Evolutionary conservation across 352 stramenopile species (phyloP).

Genomic region (Globisporangium viniferum): DNA sequence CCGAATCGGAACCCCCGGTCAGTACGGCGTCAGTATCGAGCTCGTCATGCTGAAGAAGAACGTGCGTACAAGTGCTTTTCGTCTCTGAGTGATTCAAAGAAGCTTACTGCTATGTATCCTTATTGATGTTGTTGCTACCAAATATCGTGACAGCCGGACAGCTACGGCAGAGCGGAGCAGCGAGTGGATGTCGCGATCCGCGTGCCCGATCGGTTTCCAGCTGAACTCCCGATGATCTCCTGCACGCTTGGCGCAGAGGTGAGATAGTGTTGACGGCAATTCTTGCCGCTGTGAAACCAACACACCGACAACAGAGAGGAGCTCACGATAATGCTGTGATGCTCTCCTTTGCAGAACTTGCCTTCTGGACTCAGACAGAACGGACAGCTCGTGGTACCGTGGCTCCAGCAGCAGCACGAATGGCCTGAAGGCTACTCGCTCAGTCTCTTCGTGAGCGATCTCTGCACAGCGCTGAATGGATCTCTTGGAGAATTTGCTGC

Average conservation of each 20-base stretch:
- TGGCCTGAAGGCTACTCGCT: slow-evolving; percentile 61
- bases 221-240: slow-evolving; percentile 35
- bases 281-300: background rate
- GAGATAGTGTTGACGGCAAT: background rate
- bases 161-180: slow-evolving; percentile 26
- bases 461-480: slow-evolving; percentile 35
- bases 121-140: no score
- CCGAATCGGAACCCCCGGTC: slow-evolving; percentile 24
- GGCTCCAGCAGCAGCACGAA: slow-evolving; percentile 34
- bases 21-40: slow-evolving; percentile 30
- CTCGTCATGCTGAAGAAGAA: slow-evolving; percentile 39
- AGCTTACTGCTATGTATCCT: background rate
- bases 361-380: slow-evolving; percentile 32
- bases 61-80: slow-evolving; percentile 11
- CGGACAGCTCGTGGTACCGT: slow-evolving; percentile 42
- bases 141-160: slow-evolving; percentile 27
- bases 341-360: slow-evolving; percentile 31
- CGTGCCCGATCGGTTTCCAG: slow-evolving; percentile 37
- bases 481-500: slow-evolving; percentile 8
- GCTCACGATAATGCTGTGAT: background rate
- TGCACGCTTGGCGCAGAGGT: slow-evolving; percentile 53
- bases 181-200: slow-evolving; percentile 44
- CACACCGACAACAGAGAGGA: no score
- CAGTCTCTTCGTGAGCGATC: slow-evolving; percentile 38
- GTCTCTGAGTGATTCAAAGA: background rate